Evolutionary conservation across 257 asterid genomes (phyloP), one percentile per base, ranked within the genome.

Genomic region (Lantana camara): DNA sequence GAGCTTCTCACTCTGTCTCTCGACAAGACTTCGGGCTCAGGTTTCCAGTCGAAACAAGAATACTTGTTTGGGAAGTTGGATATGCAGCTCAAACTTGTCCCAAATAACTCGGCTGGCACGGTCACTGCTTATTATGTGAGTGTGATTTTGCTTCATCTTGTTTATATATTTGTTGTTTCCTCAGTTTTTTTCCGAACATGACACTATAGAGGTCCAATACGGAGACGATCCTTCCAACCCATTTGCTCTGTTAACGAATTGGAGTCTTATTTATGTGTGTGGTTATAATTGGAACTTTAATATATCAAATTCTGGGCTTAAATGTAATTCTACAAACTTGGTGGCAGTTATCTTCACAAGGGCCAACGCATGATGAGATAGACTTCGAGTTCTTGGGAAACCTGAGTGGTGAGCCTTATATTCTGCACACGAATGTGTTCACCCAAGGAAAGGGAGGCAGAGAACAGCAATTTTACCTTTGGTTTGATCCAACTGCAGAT

Each of bases 351-450:
- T 76, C 77, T 8, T 71, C 81, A 1, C 71, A 62, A 68, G 81
- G 81, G 54, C 17, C 60, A 9, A 40, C 74, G 2, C 77, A 71
- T 10, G 80, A 71, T 48, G 80, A 75, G 73, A 70, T 75, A 47
- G 81, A 76, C 48, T 72, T 71, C n/a, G 81, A 76, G 70, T 76
- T 76, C 74, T 47, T 76, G 56, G 81, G 81, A 22, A 76, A 76
- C 27, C 23, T 71, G 0, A 70, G 66, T 16, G 77, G 80, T 5
- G 73, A 75, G 40, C 80, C 80, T 51, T 75, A 75, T 11, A 66
- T 51, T 58, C 70, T 75, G 13, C 80, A 75, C 48, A 70, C 80
- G 23, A 75, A 75, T 61, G 80, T 75, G 15, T 75, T 58, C 63
- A 47, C 62, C 38, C 80, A 70, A 15, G 80, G 77, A n/a, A 66